Evolutionary conservation across 2,329 filamentous ascomycete genomes (phyloP).

Genomic region (Beauveria pseudobassiana): DNA sequence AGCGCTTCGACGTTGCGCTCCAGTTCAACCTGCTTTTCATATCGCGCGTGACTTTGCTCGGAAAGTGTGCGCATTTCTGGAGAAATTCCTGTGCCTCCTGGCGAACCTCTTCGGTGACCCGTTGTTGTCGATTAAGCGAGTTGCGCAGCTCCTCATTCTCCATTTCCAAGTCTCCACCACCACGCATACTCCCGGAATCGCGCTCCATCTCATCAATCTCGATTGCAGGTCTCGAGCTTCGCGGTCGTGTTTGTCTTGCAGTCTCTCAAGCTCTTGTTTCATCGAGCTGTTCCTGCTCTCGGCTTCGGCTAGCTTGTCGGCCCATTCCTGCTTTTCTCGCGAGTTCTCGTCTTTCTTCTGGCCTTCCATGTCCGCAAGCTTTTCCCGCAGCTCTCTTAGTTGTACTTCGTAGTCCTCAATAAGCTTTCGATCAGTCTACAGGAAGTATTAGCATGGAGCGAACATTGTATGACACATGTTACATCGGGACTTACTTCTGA

Average conservation of each 20-base stretch:
- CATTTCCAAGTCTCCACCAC: constrained; percentile 42
- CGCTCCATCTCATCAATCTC: constrained; percentile 49
- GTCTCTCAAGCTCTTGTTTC: constrained; percentile 67
- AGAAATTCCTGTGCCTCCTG: constrained; percentile 77
- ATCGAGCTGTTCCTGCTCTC: constrained; percentile 73
- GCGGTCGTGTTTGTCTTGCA: constrained; percentile 60
- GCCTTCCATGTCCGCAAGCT: constrained; percentile 66
- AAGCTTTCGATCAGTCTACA: constrained; percentile 58
- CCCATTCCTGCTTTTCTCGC: constrained; percentile 64
- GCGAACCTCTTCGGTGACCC: constrained; percentile 79
- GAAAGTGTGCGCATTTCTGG: constrained; percentile 85
- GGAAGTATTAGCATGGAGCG: constrained; percentile 14
- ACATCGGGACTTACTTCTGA: constrained; percentile 31
- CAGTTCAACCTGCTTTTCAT: constrained; percentile 76
- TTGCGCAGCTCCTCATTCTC: constrained; percentile 63
- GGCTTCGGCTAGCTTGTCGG: constrained; percentile 64
- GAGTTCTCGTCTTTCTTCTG: constrained; percentile 66
- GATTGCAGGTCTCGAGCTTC: constrained; percentile 56
- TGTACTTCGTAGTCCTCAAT: constrained; percentile 76
- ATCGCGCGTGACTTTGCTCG: constrained; percentile 67
- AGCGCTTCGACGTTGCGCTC: constrained; percentile 67
- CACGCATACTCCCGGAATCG: constrained; percentile 17
- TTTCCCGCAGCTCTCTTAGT: constrained; percentile 65
- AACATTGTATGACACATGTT: background rate
- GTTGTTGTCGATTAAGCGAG: constrained; percentile 65